Percentiles rank a stretch among this genome's conserved stretches.
phyloP scores from a whole-genome alignment of 2,329 filamentous ascomycete species.

The Claviceps citrina region DNA sequence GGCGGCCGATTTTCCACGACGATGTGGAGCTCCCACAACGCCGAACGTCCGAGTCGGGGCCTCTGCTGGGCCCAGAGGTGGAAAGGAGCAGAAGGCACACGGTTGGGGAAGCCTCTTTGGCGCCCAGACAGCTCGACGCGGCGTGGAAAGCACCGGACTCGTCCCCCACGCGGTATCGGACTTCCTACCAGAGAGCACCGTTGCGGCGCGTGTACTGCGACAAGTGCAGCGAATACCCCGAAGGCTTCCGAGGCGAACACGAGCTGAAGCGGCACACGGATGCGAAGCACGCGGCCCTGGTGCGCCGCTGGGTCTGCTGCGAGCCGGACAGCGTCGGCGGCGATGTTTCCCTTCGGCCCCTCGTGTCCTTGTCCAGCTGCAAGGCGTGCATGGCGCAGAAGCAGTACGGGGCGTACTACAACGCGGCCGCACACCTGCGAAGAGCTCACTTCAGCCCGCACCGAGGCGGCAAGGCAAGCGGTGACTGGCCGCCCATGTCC shows the following conservation, averaged over 20 bases:
- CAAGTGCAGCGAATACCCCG: conserved; percentile 65
- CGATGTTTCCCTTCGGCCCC: conserved; percentile 27
- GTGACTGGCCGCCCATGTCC: conserved; percentile 43
- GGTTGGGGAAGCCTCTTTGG: conserved; percentile 30
- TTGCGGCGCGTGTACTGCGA: conserved; percentile 61
- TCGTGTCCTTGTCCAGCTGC: conserved; percentile 37
- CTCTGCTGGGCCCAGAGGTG: conserved; percentile 4
- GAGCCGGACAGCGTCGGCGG: conserved; percentile 28
- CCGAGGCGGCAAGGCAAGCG: conserved; percentile 39
- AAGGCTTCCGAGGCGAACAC: conserved; percentile 82
- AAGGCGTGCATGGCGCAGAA: conserved; percentile 42
- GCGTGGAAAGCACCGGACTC: conserved; percentile 28
- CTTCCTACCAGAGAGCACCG: conserved; percentile 37
- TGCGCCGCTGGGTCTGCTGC: conserved; percentile 41
- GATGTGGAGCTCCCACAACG: conserved; percentile 5
- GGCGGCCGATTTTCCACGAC: conserved; percentile 7
- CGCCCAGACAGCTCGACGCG: conserved; percentile 22
- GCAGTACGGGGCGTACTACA: conserved; percentile 43
- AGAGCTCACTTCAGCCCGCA: conserved; percentile 42
- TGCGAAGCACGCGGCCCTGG: conserved; percentile 39
- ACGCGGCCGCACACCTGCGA: conserved; percentile 42
- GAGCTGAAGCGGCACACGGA: conserved; percentile 58
- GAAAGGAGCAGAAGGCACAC: conserved; percentile 25
- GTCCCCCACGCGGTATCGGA: conserved; percentile 19
- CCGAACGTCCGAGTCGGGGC: conserved; percentile 6